Evolutionary conservation across 805 yeast species (phyloP), one percentile per base, ranked within the genome.

Genomic region (Hanseniaspora meyeri): DNA sequence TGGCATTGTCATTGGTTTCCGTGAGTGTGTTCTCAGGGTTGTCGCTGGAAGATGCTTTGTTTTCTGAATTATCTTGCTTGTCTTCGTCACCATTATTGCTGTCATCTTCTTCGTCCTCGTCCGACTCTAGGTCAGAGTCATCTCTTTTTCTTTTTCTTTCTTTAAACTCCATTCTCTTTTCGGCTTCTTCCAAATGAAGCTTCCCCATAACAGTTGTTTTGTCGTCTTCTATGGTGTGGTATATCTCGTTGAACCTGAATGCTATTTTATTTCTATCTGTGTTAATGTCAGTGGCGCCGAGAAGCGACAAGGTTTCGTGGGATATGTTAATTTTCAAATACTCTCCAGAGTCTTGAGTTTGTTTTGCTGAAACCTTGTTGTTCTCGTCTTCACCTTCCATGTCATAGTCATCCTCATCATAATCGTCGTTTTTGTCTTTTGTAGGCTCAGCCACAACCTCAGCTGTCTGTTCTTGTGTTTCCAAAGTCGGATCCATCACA

Each of bases 161-260:
- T 7, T 63, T 60, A 1, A 62, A 56, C 47, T 68, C 72, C 57
- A 88, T 68, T 62, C 85, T 80, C 64, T 85, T 77, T 66, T 90
- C 95, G 57, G 87, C 83, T 62, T 84, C 85, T 63, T 87, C 95
- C 36, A 90, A 72, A 64, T 83, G 85, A 59, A 87, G 70, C 64
- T 93, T 76, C 63, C 87, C 85, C 55, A 82, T 72, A 55, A 87
- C 73, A 1, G 90, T 86, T 54, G 87, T 95, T 57, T 65, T 69
- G 66, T 86, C 95, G 64, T 80, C 78, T 65, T 86, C 95, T 64
- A 84, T 84, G 61, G 76, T 80, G 64, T 85, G 93, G 63, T 85
- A 85, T 4, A 85, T 78, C 61, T 79, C 83, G 68, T 81, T 81
- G 71, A 84, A 83, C 64, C 80, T 84, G 58, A 75, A 78, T 57